A percentile compares a stretch with the other conserved stretches of the same genome.
These are phyloP conservation scores for Thalassiosira profunda DNA, from an alignment of 108 stramenopile species.

Conservation along the genomic window DNA sequence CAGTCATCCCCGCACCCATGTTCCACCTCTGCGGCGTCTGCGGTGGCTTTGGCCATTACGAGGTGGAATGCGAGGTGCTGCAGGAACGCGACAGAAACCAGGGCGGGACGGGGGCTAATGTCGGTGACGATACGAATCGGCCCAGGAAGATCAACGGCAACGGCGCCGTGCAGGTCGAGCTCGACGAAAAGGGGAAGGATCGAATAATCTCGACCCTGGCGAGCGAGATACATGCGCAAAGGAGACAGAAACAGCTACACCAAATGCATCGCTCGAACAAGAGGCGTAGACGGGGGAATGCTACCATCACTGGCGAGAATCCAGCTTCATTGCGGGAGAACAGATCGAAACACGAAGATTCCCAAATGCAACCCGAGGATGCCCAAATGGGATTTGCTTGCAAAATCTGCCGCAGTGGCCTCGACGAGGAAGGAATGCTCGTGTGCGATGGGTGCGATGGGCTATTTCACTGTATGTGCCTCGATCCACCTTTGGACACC, in stretches of 20 bases:
- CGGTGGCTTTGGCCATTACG: conserved; percentile 60
- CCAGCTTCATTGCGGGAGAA: too few relatives aligned
- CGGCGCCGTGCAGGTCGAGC: too few relatives aligned
- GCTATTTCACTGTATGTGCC: conserved; percentile 57
- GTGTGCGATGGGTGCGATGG: conserved; percentile 78
- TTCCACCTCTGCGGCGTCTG: conserved; percentile 56
- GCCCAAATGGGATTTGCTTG: conserved; percentile 28
- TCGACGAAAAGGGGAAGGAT: neutral
- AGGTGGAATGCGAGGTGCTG: conserved; percentile 52
- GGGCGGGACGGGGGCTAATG: neutral
- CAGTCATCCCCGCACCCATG: conserved; percentile 9
- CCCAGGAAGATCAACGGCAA: too few relatives aligned
- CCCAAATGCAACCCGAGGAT: neutral
- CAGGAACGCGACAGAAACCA: conserved; percentile 7
- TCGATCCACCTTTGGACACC: conserved; percentile 53
- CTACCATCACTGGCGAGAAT: too few relatives aligned
- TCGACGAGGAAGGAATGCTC: conserved; percentile 35
- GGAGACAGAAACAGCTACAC: neutral
- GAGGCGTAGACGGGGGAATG: neutral
- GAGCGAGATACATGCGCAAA: conserved; percentile 17
- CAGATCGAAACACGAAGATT: neutral
- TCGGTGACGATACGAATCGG: neutral
- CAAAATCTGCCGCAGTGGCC: conserved; percentile 39
- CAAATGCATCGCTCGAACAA: neutral
- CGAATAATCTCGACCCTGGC: conserved; percentile 4